Evolutionary conservation across 805 yeast genomes (phyloP), one percentile per base, ranked within the genome.

Genomic region (Candida boleticola): DNA sequence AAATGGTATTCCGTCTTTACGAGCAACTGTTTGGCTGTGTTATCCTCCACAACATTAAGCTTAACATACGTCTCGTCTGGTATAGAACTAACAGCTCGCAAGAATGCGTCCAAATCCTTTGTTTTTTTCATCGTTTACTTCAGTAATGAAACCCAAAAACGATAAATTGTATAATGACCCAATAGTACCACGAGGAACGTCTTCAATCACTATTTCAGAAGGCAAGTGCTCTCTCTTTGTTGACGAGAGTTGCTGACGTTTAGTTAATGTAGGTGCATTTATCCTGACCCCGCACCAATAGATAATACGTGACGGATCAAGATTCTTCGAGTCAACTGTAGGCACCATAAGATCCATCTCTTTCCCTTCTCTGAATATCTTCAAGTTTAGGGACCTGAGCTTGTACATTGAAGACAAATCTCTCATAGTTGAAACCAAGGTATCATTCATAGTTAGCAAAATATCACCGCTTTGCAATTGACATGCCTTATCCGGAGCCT

Each of bases 211-310:
- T n/a, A n/a, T n/a, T n/a, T n/a, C n/a, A n/a, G n/a, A n/a, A n/a
- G n/a, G n/a, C n/a, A n/a, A n/a, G n/a, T n/a, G n/a, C n/a, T n/a
- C n/a, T n/a, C n/a, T n/a, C n/a, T n/a, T n/a, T n/a, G n/a, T n/a
- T n/a, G n/a, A n/a, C n/a, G n/a, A n/a, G n/a, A n/a, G n/a, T n/a
- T n/a, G n/a, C n/a, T n/a, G n/a, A n/a, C n/a, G n/a, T n/a, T n/a
- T n/a, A n/a, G n/a, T n/a, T n/a, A n/a, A n/a, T n/a, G n/a, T n/a
- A n/a, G n/a, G n/a, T n/a, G n/a, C n/a, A n/a, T n/a, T n/a, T n/a
- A n/a, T n/a, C n/a, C n/a, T n/a, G n/a, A n/a, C n/a, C n/a, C 97
- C 97, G 39, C 89, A 79, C 93, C 96, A 90, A 38, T 76, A 71
- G 6, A 86, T 82, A 29, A 88, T 66, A 42, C 83, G 82, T 29